Evolutionary conservation across 1,139 yeast species (phyloP).

Genomic region (Candida sp.): DNA sequence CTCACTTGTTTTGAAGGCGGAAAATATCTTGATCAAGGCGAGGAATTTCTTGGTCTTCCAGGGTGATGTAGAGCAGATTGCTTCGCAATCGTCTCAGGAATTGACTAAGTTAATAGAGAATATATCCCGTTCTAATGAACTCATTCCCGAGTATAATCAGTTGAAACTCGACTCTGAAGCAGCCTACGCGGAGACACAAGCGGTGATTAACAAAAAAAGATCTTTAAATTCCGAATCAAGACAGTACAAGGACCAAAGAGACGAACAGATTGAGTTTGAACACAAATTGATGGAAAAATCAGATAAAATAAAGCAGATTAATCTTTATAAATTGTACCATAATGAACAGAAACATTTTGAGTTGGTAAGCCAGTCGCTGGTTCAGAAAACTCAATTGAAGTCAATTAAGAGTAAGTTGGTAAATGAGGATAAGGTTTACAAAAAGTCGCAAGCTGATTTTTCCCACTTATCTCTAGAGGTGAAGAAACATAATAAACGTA

Average conservation of each 20-base stretch:
- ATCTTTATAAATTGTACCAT: conserved; percentile 68
- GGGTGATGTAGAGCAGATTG: conserved; percentile 95
- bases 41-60: conserved; percentile 92
- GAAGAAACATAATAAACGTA: conserved; percentile 36
- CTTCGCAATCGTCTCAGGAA: conserved; percentile 80
- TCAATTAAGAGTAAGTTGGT: conserved; percentile 20
- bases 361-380: conserved; percentile 20
- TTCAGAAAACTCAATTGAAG: conserved; percentile 25
- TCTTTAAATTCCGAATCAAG: conserved; percentile 73
- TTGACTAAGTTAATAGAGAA: conserved; percentile 74
- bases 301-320: conserved; percentile 44
- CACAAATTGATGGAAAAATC: conserved; percentile 47
- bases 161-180: conserved; percentile 64
- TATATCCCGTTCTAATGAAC: conserved; percentile 78
- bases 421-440: conserved; percentile 22
- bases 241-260: conserved; percentile 74
- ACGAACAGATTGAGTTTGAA: conserved; percentile 70
- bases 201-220: conserved; percentile 69
- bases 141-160: conserved; percentile 62
- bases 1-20: conserved; percentile 62
- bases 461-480: conserved; percentile 45
- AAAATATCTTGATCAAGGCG: conserved; percentile 85
- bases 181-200: conserved; percentile 63
- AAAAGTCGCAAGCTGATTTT: conserved; percentile 37
- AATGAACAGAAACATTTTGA: conserved; percentile 47